These are phyloP conservation scores for Pascua sp. DNA, from an alignment of 1,284 basidiomycete species.

Conservation along the genomic window DNA sequence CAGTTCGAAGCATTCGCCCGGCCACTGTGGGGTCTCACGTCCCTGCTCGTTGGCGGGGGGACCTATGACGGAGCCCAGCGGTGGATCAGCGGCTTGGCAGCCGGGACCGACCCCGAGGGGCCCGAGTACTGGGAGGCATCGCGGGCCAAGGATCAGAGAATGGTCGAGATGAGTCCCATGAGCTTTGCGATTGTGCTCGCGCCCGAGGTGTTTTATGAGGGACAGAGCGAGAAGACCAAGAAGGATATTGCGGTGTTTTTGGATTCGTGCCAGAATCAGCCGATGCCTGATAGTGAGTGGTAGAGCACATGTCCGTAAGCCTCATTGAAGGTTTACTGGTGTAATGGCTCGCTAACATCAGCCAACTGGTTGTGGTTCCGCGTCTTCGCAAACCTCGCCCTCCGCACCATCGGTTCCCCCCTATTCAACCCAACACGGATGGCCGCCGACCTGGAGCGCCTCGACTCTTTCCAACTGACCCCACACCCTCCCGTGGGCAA, in stretches of 20 bases:
- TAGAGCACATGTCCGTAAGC: no score
- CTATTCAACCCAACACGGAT: slow-evolving; percentile 61
- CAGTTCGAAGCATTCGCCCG: slow-evolving; percentile 72
- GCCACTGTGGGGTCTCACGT: slow-evolving; percentile 69
- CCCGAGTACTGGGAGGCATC: slow-evolving; percentile 73
- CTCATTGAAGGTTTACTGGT: slow-evolving; percentile 26
- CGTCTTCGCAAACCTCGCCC: slow-evolving; percentile 71
- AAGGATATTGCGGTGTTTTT: slow-evolving; percentile 64
- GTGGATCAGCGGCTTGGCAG: slow-evolving; percentile 65
- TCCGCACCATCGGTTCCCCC: slow-evolving; percentile 61
- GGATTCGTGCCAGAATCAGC: slow-evolving; percentile 69
- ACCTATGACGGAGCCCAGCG: slow-evolving; percentile 55
- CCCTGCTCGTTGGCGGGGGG: slow-evolving; percentile 63
- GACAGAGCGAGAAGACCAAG: slow-evolving; percentile 57
- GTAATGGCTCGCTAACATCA: slow-evolving; percentile 28
- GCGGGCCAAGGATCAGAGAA: slow-evolving; percentile 70
- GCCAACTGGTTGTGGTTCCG: slow-evolving; percentile 81
- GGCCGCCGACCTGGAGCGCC: slow-evolving; percentile 68
- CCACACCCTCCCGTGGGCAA: slow-evolving; percentile 47
- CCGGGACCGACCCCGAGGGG: slow-evolving; percentile 62
- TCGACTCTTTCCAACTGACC: slow-evolving; percentile 72
- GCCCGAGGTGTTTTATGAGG: slow-evolving; percentile 62
- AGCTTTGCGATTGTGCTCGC: slow-evolving; percentile 67
- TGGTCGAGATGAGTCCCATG: slow-evolving; percentile 76
- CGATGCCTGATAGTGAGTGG: slow-evolving; percentile 50